Percentiles rank a stretch among this genome's conserved stretches.
Conservation (phyloP, 331 rosid species). For the Quercus lobata region DNA sequence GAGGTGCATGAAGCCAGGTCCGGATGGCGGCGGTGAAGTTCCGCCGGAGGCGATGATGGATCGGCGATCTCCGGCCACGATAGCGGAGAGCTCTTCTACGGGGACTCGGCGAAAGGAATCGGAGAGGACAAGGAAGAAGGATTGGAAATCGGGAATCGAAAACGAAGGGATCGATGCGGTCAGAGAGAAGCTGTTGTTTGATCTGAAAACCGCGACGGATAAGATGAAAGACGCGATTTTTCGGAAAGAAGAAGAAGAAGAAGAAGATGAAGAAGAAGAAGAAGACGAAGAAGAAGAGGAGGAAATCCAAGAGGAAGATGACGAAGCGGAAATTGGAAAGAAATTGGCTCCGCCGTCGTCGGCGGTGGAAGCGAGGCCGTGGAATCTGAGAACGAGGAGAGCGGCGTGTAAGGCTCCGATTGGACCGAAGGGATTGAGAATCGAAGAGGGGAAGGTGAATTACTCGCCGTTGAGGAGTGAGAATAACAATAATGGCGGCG, state of each 20-base stretch:
- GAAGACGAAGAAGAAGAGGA: slow-evolving; percentile 13
- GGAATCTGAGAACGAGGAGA: slow-evolving; percentile 82
- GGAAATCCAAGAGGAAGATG: slow-evolving; percentile 4
- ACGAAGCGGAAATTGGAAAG: slow-evolving; percentile 3
- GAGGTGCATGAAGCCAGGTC: slow-evolving; percentile 57
- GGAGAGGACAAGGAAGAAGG: slow-evolving; percentile 24
- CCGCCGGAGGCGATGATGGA: slow-evolving; percentile 16
- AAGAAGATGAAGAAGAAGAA: neutral
- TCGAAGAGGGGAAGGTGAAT: slow-evolving; percentile 52
- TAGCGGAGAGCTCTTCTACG: slow-evolving; percentile 36
- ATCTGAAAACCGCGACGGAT: slow-evolving; percentile 59
- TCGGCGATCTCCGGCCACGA: slow-evolving; percentile 36
- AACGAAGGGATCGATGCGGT: slow-evolving; percentile 67
- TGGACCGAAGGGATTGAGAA: slow-evolving; percentile 43
- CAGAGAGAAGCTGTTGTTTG: slow-evolving; percentile 64
- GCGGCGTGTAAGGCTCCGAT: slow-evolving; percentile 62
- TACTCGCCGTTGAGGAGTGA: slow-evolving; percentile 42
- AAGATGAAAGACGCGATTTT: slow-evolving; percentile 63
- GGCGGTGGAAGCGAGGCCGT: slow-evolving; percentile 37
- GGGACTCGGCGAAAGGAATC: slow-evolving; percentile 27
- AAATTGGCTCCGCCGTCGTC: slow-evolving; percentile 14
- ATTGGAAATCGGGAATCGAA: slow-evolving; percentile 32
- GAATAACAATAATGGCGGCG: slow-evolving; percentile 27
- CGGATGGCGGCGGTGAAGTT: neutral
- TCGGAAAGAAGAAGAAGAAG: slow-evolving; percentile 35